Evolutionary conservation across 139 green algal species (phyloP).

Genomic region (Chlamydomonas incerta): DNA sequence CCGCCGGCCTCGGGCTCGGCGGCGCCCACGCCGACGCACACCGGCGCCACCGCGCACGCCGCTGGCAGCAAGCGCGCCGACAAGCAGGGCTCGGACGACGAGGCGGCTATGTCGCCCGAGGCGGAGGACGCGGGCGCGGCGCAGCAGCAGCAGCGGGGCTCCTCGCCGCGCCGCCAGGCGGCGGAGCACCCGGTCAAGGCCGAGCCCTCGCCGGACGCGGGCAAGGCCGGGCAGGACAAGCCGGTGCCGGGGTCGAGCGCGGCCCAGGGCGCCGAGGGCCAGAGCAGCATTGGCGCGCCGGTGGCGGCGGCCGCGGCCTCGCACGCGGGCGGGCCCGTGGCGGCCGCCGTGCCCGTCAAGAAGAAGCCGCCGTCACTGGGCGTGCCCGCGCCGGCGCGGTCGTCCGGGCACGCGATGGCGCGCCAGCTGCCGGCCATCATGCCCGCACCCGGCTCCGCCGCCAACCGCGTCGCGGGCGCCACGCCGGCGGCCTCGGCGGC

Average conservation of each 20-base stretch:
- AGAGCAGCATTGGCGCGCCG: background rate
- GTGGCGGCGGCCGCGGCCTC: background rate
- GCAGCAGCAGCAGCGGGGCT: no score
- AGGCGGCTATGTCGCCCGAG: slow-evolving; percentile 1
- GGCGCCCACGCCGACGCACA: background rate
- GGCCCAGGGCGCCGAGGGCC: background rate
- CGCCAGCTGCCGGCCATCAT: slow-evolving; percentile 12
- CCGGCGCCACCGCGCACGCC: background rate
- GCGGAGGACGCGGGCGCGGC: background rate
- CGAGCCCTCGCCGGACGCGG: background rate
- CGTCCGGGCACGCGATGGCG: no score
- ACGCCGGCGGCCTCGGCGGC: background rate
- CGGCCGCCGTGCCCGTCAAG: slow-evolving; percentile 2
- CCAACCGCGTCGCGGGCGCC: background rate
- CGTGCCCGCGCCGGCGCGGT: background rate
- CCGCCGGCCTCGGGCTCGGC: background rate
- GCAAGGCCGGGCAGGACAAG: background rate
- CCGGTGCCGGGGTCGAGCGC: no score
- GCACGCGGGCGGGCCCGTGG: background rate
- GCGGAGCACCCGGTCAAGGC: background rate
- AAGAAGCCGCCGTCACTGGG: slow-evolving; percentile 8
- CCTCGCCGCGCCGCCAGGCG: background rate
- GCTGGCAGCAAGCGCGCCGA: background rate
- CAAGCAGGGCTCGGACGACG: slow-evolving; percentile 18
- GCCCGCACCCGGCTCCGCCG: background rate